Base-by-base conservation (phyloP, 2,329 filamentous ascomycete genomes). In the Aspergillus tanneri region DNA sequence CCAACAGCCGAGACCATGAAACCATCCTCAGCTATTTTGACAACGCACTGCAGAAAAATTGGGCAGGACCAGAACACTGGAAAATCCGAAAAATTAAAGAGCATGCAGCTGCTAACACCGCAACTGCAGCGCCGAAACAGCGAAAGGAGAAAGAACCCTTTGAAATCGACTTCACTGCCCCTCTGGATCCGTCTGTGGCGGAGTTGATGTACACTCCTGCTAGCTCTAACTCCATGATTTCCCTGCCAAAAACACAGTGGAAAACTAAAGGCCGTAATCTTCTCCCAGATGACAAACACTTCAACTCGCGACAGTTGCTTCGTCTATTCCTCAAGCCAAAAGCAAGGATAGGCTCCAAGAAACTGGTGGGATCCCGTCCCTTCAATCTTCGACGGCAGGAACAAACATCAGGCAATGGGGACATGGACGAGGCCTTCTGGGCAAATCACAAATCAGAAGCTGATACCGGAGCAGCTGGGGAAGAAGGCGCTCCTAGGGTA, bases 1-100 rank as follows among this genome's bases (percentile, higher is more conserved):
- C 83, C 46, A 78, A 79, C 42, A 88, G 89, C 50, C 73, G 72
- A 35, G 76, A 86, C 67, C 90, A 96, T 65, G 90, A 97, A 59
- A 92, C 96, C 61, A 96, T 99, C 49, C 79, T 99, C n/a, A 87
- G 88, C 64, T 99, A 97, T 73, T 99, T 99, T 65, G 93, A 99
- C 68, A 90, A 96, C 63, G 91, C 92, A 2, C 74, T 97, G 35
- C 89, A 93, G 66, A 97, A 96, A 79, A 96, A 96, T 63, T 99
- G 93, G 92, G 86, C 87, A 5, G 95, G 90, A 40, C 92, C 93
- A n/a, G 93, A 97, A 68, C 93, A 99, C 71, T 99, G 93, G 93
- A 86, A 92, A 58, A 97, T 99, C 65, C 82, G 88, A 54, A 90
- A 90, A 64, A 93, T 99, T 69, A 97, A 97, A 60, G 81, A 84